These are phyloP conservation scores for Bruguiera hainesii DNA, from an alignment of 441 rosid genomes.

Conservation along the genomic window DNA sequence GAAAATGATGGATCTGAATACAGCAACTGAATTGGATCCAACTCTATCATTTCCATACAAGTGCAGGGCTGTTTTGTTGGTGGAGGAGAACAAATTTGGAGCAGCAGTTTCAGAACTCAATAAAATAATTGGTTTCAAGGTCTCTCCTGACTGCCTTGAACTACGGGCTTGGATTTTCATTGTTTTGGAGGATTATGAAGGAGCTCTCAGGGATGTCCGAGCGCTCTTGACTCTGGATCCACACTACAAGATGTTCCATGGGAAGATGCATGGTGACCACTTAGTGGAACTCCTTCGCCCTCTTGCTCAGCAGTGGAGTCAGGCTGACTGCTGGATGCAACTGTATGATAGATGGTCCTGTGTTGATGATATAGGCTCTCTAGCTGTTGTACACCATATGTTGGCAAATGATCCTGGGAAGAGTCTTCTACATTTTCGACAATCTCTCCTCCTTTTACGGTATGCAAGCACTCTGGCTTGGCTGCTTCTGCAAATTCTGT, in stretches of 20 bases:
- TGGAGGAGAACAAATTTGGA: conserved; percentile 60
- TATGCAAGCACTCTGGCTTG: conserved; percentile 5
- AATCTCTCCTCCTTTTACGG: conserved; percentile 92
- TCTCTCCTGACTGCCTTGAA: conserved; percentile 85
- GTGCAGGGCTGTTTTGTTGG: conserved; percentile 63
- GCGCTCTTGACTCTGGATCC: conserved; percentile 89
- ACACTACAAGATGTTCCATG: conserved; percentile 66
- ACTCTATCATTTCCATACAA: conserved; percentile 89
- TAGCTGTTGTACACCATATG: conserved; percentile 94
- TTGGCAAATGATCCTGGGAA: conserved; percentile 83
- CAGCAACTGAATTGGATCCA: conserved; percentile 80
- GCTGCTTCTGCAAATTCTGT: not conserved
- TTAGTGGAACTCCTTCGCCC: conserved; percentile 74
- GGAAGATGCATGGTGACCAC: conserved; percentile 64
- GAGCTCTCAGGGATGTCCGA: conserved; percentile 75
- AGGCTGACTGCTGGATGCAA: conserved; percentile 98
- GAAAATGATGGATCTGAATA: conserved; percentile 63
- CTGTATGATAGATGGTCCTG: conserved; percentile 93
- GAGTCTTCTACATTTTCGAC: conserved; percentile 85
- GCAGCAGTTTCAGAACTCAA: conserved; percentile 75
- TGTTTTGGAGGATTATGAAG: conserved; percentile 72
- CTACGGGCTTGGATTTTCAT: conserved; percentile 87
- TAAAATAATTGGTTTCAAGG: conserved; percentile 75
- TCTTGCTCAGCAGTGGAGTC: conserved; percentile 70
- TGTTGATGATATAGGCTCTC: conserved; percentile 93